Percentiles rank a stretch among this genome's conserved stretches.
These are phyloP conservation scores for Persicaria tinctoria DNA, from an alignment of 148 eudicot species.

Conservation along the genomic window DNA sequence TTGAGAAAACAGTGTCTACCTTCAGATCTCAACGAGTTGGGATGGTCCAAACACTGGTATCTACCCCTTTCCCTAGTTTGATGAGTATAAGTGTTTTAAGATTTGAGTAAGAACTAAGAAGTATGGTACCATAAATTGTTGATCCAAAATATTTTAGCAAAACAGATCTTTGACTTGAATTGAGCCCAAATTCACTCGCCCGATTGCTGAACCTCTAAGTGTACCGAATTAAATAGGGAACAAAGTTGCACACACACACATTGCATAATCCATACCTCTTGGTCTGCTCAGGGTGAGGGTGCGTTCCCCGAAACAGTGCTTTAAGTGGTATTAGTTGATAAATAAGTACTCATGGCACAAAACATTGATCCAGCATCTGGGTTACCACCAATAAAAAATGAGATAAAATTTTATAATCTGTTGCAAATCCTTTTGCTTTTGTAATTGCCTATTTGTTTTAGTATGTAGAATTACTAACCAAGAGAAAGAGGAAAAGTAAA, in stretches of 20 bases:
- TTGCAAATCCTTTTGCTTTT: too few relatives aligned
- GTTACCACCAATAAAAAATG: background rate
- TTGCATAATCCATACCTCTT: background rate
- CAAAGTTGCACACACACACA: background rate
- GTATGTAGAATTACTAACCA: too few relatives aligned
- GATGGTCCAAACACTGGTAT: slow-evolving; percentile 95
- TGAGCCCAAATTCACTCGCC: too few relatives aligned
- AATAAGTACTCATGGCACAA: too few relatives aligned
- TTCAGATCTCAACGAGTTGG: slow-evolving; percentile 89
- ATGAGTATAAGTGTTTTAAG: background rate
- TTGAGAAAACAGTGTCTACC: slow-evolving; percentile 45
- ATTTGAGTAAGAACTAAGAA: background rate
- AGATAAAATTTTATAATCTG: background rate
- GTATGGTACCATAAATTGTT: background rate
- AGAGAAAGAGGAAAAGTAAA: too few relatives aligned
- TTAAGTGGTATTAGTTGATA: too few relatives aligned
- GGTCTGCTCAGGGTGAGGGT: too few relatives aligned
- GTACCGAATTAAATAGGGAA: background rate
- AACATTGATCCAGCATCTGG: background rate
- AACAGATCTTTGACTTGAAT: background rate
- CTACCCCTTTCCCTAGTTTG: slow-evolving; percentile 12
- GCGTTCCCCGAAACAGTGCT: too few relatives aligned
- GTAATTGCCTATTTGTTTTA: too few relatives aligned
- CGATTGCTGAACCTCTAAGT: too few relatives aligned
- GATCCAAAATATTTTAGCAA: background rate